A percentile compares a stretch with the other conserved stretches of the same genome.
Conservation (phyloP, 1,284 basidiomycete species). For the Boletus sp. region DNA sequence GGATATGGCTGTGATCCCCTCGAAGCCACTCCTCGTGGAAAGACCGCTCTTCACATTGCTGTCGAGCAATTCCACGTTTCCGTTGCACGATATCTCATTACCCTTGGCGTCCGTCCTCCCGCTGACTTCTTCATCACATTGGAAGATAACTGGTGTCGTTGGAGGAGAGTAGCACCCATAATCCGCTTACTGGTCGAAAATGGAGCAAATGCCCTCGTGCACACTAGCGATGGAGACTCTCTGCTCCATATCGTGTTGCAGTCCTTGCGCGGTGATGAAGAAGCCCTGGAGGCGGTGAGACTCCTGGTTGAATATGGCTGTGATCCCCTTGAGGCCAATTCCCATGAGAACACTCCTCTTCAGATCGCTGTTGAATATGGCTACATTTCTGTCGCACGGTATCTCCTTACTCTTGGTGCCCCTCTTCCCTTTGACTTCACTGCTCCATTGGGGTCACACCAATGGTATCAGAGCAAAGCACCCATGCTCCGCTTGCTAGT, state of each 20-base stretch:
- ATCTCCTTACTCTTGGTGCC: not conserved
- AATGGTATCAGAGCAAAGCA: too few species aligned
- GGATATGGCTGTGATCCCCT: not conserved
- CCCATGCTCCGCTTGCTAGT: too few species aligned
- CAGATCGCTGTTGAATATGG: not conserved
- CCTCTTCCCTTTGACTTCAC: too few species aligned
- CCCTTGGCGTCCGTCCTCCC: not conserved
- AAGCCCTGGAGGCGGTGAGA: too few species aligned
- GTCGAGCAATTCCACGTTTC: rapidly evolving
- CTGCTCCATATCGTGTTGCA: not conserved
- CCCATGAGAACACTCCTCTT: not conserved
- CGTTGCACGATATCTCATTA: not conserved
- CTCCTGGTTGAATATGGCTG: not conserved
- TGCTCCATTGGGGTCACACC: too few species aligned
- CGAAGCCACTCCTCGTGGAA: not conserved
- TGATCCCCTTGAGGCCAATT: not conserved
- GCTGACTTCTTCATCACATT: not conserved
- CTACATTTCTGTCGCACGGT: not conserved
- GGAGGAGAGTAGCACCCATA: not conserved
- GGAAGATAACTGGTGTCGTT: not conserved
- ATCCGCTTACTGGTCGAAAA: not conserved
- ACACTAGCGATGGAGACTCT: not conserved
- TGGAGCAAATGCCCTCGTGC: not conserved
- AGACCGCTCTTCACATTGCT: not conserved
- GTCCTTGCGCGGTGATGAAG: too few species aligned